Conservation (phyloP, 1,139 yeast species). For the Hyphopichia fennica region DNA sequence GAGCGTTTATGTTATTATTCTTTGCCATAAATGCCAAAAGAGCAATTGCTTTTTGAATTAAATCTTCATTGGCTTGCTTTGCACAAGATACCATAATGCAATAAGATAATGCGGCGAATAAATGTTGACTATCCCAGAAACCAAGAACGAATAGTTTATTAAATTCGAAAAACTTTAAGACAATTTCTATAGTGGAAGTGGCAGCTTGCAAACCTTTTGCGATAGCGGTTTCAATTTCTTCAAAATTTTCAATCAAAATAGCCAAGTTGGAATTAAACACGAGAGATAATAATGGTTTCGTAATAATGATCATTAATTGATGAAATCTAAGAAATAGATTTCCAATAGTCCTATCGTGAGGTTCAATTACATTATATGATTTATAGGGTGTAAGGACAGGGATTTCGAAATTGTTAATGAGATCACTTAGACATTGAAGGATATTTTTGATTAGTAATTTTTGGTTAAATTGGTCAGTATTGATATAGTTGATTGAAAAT, state of each 20-base stretch:
- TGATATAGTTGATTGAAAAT: conserved; percentile 39
- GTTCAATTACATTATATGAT: conserved; percentile 19
- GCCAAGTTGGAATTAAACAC: conserved; percentile 34
- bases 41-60: conserved; percentile 33
- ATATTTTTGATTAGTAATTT: conserved; percentile 31
- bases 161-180: conserved; percentile 33
- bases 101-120: conserved; percentile 44
- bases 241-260: conserved; percentile 24
- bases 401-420: conserved; percentile 31
- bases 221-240: conserved; percentile 33
- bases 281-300: conserved; percentile 46
- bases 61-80: conserved; percentile 27
- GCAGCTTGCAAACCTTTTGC: conserved; percentile 42
- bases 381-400: conserved; percentile 27
- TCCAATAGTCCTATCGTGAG: conserved; percentile 30
- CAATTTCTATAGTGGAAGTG: conserved; percentile 38
- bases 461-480: conserved; percentile 42
- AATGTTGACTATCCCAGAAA: conserved; percentile 54
- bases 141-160: conserved; percentile 45
- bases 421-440: conserved; percentile 27
- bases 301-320: conserved; percentile 43
- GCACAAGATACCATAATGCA: conserved; percentile 36
- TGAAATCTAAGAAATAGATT: conserved; percentile 47
- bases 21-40: conserved; percentile 40
- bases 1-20: conserved; percentile 45